Base-by-base conservation (phyloP, 2,329 filamentous ascomycete species). In the Lasiodiplodia sp. region DNA sequence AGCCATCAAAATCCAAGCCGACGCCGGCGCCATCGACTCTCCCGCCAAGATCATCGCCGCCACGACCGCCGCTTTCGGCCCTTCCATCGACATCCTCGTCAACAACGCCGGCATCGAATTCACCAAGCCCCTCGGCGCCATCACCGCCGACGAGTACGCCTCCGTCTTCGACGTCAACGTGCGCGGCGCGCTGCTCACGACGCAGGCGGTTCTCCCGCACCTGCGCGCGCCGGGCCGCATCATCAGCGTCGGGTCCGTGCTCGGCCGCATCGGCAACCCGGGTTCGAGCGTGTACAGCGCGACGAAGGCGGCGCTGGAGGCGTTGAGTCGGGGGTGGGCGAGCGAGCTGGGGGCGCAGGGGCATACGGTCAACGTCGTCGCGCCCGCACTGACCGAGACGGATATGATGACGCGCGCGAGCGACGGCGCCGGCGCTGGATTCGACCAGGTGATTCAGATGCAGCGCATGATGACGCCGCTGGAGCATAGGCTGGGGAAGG, bases 401-500 rank as follows among this genome's bases (percentile, higher is more conserved):
- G 28, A 28, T 6, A 28, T 28, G 23, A 23, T 23, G 23, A 23
- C n/a, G n/a, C n/a, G n/a, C n/a, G n/a, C n/a, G n/a, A n/a, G n/a
- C n/a, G n/a, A n/a, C n/a, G n/a, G n/a, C 3, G 3, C 3, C 3
- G 25, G 25, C 2, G 25, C 25, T 28, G 25, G 25, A 1, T 87
- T 87, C 18, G 47, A 51, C 0, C 47, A 51, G 47, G 2, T 21
- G 21, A 1, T 51, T 1, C 14, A 51, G 47, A 51, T 51, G 14
- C 47, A 18, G 14, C 3, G 21, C 4, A 8, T 8, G 18, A 4
- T 21, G 47, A 51, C 0, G 74, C 70, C 3, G 77, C 83, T 69
- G 87, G 78, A 85, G 70, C 80, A 85, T 51, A 75, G 87, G 8
- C 69, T 87, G 3, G 88, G 86, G 0, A 85, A 77, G 11, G 72